Conservation (phyloP, 129 eudicot species). For the Lonicera japonica region DNA sequence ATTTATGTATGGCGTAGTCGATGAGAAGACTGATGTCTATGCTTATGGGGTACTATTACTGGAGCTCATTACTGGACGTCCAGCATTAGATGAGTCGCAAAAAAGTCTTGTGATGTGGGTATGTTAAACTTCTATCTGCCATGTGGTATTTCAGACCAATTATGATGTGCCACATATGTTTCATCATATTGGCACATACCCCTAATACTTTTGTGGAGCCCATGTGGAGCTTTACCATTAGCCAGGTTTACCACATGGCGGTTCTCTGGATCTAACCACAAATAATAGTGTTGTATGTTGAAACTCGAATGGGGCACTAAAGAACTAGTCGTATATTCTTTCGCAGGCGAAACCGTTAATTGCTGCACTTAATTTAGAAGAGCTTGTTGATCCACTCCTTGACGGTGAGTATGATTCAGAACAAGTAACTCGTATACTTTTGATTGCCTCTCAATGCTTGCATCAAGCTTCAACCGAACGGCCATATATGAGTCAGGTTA, state of each 20-base stretch:
- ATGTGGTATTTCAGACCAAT: too few species aligned
- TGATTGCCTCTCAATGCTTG: slow-evolving; percentile 55
- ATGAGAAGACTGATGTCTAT: slow-evolving; percentile 84
- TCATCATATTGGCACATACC: too few species aligned
- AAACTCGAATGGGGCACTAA: not conserved
- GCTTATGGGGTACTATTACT: slow-evolving; percentile 77
- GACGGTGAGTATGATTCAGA: slow-evolving; percentile 46
- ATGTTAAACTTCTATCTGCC: too few species aligned
- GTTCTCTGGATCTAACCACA: too few species aligned
- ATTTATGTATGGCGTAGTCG: slow-evolving; percentile 76
- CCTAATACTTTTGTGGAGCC: too few species aligned
- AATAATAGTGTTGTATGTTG: too few species aligned
- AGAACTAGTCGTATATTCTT: not conserved
- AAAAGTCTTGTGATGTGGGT: slow-evolving; percentile 94
- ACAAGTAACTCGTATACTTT: slow-evolving; percentile 41
- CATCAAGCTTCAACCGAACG: slow-evolving; percentile 55
- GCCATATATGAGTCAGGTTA: slow-evolving; percentile 74
- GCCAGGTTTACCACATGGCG: too few species aligned
- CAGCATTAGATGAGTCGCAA: slow-evolving; percentile 66
- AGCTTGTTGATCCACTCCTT: slow-evolving; percentile 70
- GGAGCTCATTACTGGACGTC: slow-evolving; percentile 83
- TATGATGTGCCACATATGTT: too few species aligned
- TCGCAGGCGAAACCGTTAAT: slow-evolving; percentile 81
- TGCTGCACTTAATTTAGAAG: slow-evolving; percentile 29
- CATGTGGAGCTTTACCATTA: too few species aligned